phyloP scores from a whole-genome alignment of 352 stramenopile genomes.

The Globisporangium splendens region DNA sequence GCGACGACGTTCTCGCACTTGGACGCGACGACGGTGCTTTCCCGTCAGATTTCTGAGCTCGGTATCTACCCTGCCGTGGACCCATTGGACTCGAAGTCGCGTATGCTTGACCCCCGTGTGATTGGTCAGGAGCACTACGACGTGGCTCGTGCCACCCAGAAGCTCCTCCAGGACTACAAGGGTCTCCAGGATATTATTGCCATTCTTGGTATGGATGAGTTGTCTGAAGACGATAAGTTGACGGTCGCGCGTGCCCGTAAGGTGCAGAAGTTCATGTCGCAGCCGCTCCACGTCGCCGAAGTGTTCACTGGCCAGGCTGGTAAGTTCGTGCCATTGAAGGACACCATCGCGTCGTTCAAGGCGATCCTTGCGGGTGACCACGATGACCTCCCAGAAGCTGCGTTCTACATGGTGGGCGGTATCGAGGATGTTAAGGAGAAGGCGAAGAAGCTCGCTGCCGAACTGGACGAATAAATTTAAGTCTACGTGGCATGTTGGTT shows the following conservation, averaged over 20 bases:
- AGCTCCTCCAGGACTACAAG: conserved; percentile 98
- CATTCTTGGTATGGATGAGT: conserved; percentile 98
- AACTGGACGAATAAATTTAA: conserved; percentile 63
- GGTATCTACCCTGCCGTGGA: conserved; percentile 98
- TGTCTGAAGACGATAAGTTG: conserved; percentile 96
- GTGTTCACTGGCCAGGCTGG: conserved; percentile 95
- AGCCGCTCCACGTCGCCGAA: conserved; percentile 96
- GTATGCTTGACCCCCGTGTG: conserved; percentile 96
- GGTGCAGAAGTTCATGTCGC: conserved; percentile 97
- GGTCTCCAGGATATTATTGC: conserved; percentile 97
- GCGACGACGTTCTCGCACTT: conserved; percentile 98
- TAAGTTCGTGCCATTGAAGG: conserved; percentile 92
- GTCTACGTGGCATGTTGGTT: conserved; percentile 22
- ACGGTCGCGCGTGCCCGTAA: conserved; percentile 95
- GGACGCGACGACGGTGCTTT: conserved; percentile 96
- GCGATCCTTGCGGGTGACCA: conserved; percentile 93
- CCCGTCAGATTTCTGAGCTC: conserved; percentile 95
- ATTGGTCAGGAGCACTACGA: conserved; percentile 95
- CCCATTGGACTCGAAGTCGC: conserved; percentile 95
- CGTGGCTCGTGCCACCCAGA: conserved; percentile 93
- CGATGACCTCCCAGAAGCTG: conserved; percentile 94
- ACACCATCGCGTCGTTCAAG: conserved; percentile 93
- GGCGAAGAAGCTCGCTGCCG: conserved; percentile 80
- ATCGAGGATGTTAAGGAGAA: conserved; percentile 94
- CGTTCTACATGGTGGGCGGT: conserved; percentile 97